Evolutionary conservation across 2,329 filamentous ascomycete species (phyloP).

Genomic region (Fusarium multiceps): DNA sequence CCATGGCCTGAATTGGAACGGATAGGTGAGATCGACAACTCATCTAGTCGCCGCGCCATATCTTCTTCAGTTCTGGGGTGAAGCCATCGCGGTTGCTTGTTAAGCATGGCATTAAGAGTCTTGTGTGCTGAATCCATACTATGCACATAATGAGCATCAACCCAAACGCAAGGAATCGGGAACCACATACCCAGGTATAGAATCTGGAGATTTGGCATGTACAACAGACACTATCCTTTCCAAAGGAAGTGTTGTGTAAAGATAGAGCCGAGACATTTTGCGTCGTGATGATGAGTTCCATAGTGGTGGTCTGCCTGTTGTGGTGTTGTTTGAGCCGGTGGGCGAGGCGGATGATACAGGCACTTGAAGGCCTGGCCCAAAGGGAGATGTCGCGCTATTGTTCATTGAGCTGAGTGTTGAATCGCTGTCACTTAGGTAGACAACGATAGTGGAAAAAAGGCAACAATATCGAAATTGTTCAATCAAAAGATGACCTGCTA

Average conservation of each 20-base stretch:
- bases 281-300: constrained; percentile 66
- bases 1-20: constrained; percentile 37
- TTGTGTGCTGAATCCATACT: constrained; percentile 70
- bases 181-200: constrained; percentile 59
- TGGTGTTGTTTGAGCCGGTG: constrained; percentile 47
- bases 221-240: constrained; percentile 62
- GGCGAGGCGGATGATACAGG: constrained; percentile 44
- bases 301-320: constrained; percentile 64
- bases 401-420: constrained; percentile 18
- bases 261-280: constrained; percentile 66
- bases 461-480: constrained; percentile 6
- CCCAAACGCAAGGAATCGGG: not conserved
- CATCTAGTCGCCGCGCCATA: constrained; percentile 62
- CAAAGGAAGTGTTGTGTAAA: constrained; percentile 66
- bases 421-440: not conserved
- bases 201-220: constrained; percentile 54
- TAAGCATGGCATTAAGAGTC: constrained; percentile 65
- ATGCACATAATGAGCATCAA: constrained; percentile 14
- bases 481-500: not conserved
- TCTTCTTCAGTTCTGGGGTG: constrained; percentile 63
- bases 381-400: constrained; percentile 29
- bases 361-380: constrained; percentile 26
- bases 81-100: constrained; percentile 69
- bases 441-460: constrained; percentile 2
- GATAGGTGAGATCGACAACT: constrained; percentile 55